A percentile compares a stretch with the other conserved stretches of the same genome.
Evolutionary conservation across 345 rosid genomes (phyloP).

Genomic region (Heritiera littoralis): DNA sequence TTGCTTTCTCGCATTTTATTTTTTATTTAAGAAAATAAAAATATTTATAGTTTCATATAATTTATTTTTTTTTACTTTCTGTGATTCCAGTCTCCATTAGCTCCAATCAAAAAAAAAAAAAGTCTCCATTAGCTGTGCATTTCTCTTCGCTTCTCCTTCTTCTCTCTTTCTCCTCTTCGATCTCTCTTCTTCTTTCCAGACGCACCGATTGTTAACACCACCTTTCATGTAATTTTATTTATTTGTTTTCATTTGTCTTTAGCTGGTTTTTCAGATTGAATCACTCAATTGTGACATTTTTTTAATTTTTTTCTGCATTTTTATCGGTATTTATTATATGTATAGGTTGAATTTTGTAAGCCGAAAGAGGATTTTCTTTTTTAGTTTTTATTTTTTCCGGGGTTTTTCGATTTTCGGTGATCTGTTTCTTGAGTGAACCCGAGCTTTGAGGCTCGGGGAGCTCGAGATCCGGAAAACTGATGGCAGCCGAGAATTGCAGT

Average conservation of each 20-base stretch:
- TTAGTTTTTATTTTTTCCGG: not conserved
- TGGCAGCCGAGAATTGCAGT: slow-evolving; percentile 41
- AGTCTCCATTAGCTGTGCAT: slow-evolving; percentile 34
- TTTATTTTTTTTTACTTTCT: not conserved
- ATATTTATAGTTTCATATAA: not conserved
- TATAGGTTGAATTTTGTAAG: slow-evolving; percentile 16
- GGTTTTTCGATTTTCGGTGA: slow-evolving; percentile 16
- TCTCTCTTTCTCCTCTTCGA: not conserved
- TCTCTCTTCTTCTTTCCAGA: not conserved
- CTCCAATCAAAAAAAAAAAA: not conserved
- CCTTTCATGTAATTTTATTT: not conserved
- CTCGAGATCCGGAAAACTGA: slow-evolving; percentile 39
- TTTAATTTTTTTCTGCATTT: not conserved
- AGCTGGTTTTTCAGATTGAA: not conserved
- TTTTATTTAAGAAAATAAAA: not conserved
- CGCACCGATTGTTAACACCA: not conserved
- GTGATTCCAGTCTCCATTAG: slow-evolving; percentile 41
- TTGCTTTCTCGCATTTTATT: slow-evolving; percentile 7
- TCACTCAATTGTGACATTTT: not conserved
- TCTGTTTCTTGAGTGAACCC: slow-evolving; percentile 32
- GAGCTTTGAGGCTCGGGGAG: slow-evolving; percentile 41
- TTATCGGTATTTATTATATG: not conserved
- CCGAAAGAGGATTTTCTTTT: not conserved
- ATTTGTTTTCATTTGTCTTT: not conserved
- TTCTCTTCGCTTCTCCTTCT: not conserved